Conservation (phyloP, 305 asterid species). For the Fraxinus dipetala region DNA sequence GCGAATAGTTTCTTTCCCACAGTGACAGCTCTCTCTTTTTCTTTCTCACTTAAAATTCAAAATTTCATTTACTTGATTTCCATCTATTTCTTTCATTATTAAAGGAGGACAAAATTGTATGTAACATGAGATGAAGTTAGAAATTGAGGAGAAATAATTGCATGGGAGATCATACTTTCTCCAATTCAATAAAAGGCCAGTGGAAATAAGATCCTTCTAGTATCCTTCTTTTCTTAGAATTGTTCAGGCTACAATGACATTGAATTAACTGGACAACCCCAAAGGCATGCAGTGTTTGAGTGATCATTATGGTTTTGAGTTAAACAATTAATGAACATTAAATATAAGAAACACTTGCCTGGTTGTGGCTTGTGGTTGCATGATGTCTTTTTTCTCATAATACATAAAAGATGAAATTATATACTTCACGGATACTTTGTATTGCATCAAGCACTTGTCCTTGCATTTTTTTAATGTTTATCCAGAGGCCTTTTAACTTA, state of each 20-base stretch:
- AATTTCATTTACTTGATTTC: conserved; percentile 9
- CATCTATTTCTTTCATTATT: conserved; percentile 13
- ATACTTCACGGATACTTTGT: not conserved
- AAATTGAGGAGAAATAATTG: not conserved
- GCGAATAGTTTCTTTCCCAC: conserved; percentile 6
- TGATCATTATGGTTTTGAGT: not conserved
- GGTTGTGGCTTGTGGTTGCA: not conserved
- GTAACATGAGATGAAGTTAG: conserved; percentile 1
- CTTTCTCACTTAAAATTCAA: conserved; percentile 7
- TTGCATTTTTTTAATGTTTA: not conserved
- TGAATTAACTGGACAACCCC: not conserved
- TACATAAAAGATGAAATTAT: not conserved
- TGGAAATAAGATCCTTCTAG: conserved; percentile 12
- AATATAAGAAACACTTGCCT: not conserved
- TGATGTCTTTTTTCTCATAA: not conserved
- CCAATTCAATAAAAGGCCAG: not conserved
- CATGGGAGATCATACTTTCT: not conserved
- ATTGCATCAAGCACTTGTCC: not conserved
- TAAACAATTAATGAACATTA: not conserved
- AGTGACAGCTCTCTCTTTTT: not conserved
- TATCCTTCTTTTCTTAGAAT: not conserved
- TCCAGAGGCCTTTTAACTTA: not conserved
- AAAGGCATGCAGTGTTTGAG: not conserved
- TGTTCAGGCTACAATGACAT: conserved; percentile 16
- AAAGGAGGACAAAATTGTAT: not conserved